These are phyloP conservation scores for Reutealis trisperma DNA, from an alignment of 345 rosid genomes.

Conservation along the genomic window DNA sequence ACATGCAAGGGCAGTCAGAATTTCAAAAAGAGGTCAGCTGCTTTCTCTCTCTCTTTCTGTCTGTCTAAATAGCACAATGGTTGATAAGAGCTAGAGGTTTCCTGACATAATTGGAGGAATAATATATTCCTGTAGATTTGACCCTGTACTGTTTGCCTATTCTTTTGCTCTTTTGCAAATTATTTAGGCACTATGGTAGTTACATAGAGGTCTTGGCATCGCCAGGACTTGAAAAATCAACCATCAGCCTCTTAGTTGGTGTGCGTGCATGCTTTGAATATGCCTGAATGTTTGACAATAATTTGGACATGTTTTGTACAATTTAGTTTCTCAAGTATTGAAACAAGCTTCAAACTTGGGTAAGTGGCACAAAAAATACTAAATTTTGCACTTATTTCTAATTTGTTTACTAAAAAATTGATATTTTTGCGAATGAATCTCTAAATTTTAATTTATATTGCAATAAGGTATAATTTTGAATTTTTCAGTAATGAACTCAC, in stretches of 20 bases:
- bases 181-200: not conserved
- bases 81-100: not conserved
- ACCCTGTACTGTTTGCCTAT: not conserved
- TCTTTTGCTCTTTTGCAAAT: not conserved
- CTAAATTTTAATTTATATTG: too few species aligned
- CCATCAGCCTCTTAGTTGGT: not conserved
- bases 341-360: not conserved
- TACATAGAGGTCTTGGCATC: not conserved
- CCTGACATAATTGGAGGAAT: not conserved
- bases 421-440: too few species aligned
- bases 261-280: not conserved
- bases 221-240: not conserved
- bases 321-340: not conserved
- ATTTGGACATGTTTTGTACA: not conserved
- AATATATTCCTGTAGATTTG: not conserved
- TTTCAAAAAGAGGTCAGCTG: slow-evolving; percentile 67
- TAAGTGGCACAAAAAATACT: too few species aligned
- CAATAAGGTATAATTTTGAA: too few species aligned
- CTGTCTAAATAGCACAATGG: not conserved
- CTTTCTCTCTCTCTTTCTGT: slow-evolving; percentile 16
- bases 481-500: too few species aligned
- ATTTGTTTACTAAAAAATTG: too few species aligned
- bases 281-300: not conserved
- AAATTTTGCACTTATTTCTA: too few species aligned
- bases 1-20: slow-evolving; percentile 64